phyloP scores from a whole-genome alignment of 2,329 filamentous ascomycete genomes.

The Exophiala spinifera region DNA sequence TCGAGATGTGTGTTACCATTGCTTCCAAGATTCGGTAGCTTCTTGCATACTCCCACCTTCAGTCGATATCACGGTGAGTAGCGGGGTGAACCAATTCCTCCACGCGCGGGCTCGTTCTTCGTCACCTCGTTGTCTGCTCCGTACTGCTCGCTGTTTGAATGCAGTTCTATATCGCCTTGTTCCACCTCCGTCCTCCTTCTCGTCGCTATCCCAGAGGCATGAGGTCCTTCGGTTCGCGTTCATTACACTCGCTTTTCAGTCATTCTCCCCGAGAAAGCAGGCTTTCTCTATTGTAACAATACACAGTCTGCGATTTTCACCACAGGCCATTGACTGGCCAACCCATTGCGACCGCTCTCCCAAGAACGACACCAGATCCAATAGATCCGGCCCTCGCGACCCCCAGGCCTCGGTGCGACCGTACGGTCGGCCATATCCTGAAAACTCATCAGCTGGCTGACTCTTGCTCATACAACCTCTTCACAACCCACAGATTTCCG shows the following conservation, averaged over 20 bases:
- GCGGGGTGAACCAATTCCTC: slow-evolving; percentile 15
- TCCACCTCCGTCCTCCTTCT: slow-evolving; percentile 9
- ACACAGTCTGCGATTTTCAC: slow-evolving; percentile 6
- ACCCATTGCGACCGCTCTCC: slow-evolving; percentile 7
- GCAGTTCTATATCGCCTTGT: slow-evolving; percentile 19
- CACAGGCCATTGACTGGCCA: slow-evolving; percentile 14
- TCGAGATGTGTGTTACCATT: slow-evolving; percentile 13
- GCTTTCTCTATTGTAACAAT: slow-evolving; percentile 14
- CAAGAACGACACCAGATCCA: slow-evolving; percentile 10
- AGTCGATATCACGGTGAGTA: slow-evolving; percentile 25
- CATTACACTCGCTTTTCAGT: slow-evolving; percentile 21
- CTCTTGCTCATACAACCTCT: no score
- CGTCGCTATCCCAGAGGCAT: slow-evolving; percentile 9
- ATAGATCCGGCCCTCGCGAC: slow-evolving; percentile 10
- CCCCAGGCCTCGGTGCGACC: slow-evolving; percentile 6
- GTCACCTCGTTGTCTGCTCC: slow-evolving; percentile 10
- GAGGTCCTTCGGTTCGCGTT: slow-evolving; percentile 15
- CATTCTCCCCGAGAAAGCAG: slow-evolving; percentile 20
- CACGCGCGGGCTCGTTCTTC: slow-evolving; percentile 14
- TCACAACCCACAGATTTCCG: no score
- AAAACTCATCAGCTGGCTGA: background rate
- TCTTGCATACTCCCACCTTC: slow-evolving; percentile 4
- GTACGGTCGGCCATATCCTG: slow-evolving; percentile 5
- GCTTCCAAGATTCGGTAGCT: slow-evolving; percentile 9
- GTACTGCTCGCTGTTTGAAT: slow-evolving; percentile 3